A percentile compares a stretch with the other conserved stretches of the same genome.
Conservation (phyloP, 306 rosid genomes). For the Dalbergia cultrata region DNA sequence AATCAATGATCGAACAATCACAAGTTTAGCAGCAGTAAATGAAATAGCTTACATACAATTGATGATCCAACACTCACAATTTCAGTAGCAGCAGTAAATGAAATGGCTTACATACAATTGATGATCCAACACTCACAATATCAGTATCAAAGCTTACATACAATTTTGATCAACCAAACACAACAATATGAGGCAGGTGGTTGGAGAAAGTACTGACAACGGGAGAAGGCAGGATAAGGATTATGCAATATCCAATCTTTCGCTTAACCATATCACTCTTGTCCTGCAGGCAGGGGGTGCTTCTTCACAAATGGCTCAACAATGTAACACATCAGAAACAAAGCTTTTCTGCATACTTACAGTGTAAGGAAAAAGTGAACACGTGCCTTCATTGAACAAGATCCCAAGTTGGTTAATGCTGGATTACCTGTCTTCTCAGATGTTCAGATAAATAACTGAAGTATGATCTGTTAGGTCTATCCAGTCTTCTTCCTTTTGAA, state of each 20-base stretch:
- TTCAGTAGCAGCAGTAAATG: background rate
- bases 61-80: background rate
- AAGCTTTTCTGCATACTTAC: conserved; percentile 34
- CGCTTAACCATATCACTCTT: conserved; percentile 14
- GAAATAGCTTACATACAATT: background rate
- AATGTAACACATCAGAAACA: conserved; percentile 13
- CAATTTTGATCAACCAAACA: background rate
- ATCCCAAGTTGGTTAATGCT: conserved; percentile 18
- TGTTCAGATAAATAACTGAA: conserved; percentile 30
- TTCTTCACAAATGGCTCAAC: conserved; percentile 30
- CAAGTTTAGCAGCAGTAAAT: background rate
- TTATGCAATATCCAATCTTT: conserved; percentile 21
- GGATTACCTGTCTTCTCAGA: conserved; percentile 27
- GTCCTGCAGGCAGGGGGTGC: conserved; percentile 29
- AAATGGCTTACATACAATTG: background rate
- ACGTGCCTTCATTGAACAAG: conserved; percentile 28
- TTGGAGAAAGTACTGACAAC: too few species aligned
- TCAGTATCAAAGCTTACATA: conserved; percentile 5
- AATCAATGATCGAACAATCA: conserved; percentile 13
- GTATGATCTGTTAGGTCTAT: conserved; percentile 39
- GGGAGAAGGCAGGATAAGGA: background rate
- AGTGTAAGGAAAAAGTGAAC: conserved; percentile 29
- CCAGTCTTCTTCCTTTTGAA: conserved; percentile 66
- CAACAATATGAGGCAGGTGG: background rate
- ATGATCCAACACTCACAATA: background rate